A percentile compares a stretch with the other conserved stretches of the same genome.
Conservation (phyloP, 257 asterid genomes). For the Fraxinus anomala region DNA sequence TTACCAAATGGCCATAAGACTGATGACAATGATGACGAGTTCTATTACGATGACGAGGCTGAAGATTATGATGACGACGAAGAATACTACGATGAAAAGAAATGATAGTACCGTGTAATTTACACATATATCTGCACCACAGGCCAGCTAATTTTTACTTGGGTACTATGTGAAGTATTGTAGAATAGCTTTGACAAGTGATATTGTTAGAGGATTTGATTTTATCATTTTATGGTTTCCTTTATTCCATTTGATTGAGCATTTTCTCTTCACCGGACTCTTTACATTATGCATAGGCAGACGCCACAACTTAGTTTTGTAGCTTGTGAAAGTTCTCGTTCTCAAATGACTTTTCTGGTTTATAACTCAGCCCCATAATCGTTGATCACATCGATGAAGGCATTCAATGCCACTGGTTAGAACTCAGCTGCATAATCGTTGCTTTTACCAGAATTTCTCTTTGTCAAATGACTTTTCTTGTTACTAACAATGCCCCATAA, state of each 20-base stretch:
- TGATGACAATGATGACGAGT: slow-evolving; percentile 42
- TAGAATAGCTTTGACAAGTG: slow-evolving; percentile 21
- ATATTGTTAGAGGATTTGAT: slow-evolving; percentile 1
- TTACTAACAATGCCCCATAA: too few relatives aligned
- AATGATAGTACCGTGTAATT: slow-evolving; percentile 36
- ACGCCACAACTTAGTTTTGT: neutral
- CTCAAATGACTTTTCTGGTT: too few relatives aligned
- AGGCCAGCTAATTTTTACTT: slow-evolving; percentile 7
- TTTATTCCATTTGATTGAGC: neutral
- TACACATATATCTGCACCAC: slow-evolving; percentile 10
- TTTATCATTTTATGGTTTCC: neutral
- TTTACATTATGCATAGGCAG: neutral
- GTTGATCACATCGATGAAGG: too few relatives aligned
- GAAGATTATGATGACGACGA: slow-evolving; percentile 46
- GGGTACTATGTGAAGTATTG: slow-evolving; percentile 19
- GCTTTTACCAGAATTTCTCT: too few relatives aligned
- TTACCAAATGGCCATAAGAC: slow-evolving; percentile 38
- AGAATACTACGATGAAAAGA: slow-evolving; percentile 44
- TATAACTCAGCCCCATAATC: too few relatives aligned
- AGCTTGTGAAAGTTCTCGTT: neutral
- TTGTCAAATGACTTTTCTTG: too few relatives aligned
- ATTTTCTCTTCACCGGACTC: neutral
- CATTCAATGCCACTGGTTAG: too few relatives aligned
- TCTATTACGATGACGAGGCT: slow-evolving; percentile 41
- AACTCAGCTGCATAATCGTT: too few relatives aligned